Base-by-base conservation (phyloP, 1,284 basidiomycete genomes). In the Trametes sp. region DNA sequence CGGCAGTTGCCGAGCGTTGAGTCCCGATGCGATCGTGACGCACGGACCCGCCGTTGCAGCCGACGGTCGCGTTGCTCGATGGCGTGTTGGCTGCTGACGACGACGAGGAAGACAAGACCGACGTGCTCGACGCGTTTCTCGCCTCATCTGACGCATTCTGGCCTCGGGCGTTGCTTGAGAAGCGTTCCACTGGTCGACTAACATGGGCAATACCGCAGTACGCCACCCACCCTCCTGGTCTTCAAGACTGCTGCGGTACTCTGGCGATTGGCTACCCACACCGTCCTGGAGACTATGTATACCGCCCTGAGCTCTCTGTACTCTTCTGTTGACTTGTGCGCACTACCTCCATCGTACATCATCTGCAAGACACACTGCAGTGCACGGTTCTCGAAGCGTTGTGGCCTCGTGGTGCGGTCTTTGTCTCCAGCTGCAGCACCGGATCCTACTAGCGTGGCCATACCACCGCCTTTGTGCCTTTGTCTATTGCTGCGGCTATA, bases 401-500 rank as follows among this genome's bases (percentile, higher is more conserved):
- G 29, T 45, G n/a, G 24, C 61, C 61, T 61, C 59, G 61, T 58
- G 64, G 54, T 54, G 36, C 28, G 44, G 31, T 19, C 61, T 59
- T 63, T 61, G 61, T 60, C 46, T 51, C 38, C 51, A 41, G 28
- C 28, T 54, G n/a, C 33, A 6, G 46, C 51, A 46, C 49, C 46
- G 38, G 55, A 55, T 52, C 53, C 54, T 49, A 5, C 23, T 11
- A 19, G 28, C 28, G 28, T 19, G 28, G 48, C 48, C 48, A 5
- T 33, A 60, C 36, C 52, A 51, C 46, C 54, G n/a, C n/a, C n/a
- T n/a, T n/a, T n/a, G n/a, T 41, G 61, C 28, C 66, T 65, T 65
- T 67, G 63, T 67, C 54, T 29, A 21, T 33, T 8, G 31, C 19
- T 36, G n/a, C 56, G 41, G 23, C 58, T 61, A 63, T 61, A 63